Conservation (phyloP, 2,329 filamentous ascomycete species). For the Fusarium annulatum region DNA sequence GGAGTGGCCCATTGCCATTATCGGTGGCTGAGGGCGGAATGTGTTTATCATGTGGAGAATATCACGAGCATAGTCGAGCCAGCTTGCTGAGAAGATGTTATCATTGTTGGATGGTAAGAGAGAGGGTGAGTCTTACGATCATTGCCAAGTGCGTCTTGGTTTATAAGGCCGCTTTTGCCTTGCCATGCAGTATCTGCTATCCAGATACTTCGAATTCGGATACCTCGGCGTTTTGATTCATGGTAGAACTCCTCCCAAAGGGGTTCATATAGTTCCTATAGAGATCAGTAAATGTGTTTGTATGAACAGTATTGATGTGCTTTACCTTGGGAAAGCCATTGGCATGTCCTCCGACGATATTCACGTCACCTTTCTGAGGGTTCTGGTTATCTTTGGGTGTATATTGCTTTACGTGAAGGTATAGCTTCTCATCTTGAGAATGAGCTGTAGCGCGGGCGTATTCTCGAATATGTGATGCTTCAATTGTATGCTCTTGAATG, state of each 20-base stretch:
- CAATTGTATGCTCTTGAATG: conserved; percentile 78
- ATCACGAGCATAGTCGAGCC: conserved; percentile 88
- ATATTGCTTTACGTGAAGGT: conserved; percentile 88
- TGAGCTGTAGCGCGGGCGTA: conserved; percentile 78
- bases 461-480: conserved; percentile 83
- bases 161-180: conserved; percentile 81
- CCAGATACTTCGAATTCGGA: conserved; percentile 85
- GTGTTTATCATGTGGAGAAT: conserved; percentile 86
- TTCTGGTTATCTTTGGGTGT: conserved; percentile 76
- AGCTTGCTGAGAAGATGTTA: conserved; percentile 58
- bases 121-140: conserved; percentile 71
- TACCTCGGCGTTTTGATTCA: conserved; percentile 65
- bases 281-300: not conserved
- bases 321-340: conserved; percentile 91
- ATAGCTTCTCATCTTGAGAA: conserved; percentile 78
- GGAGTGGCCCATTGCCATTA: conserved; percentile 89
- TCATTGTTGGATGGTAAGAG: not conserved
- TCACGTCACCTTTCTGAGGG: conserved; percentile 80
- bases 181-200: conserved; percentile 91
- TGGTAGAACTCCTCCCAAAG: conserved; percentile 85
- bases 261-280: conserved; percentile 88
- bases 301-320: too few relatives aligned
- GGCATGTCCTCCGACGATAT: conserved; percentile 86
- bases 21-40: conserved; percentile 82
- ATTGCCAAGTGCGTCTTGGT: conserved; percentile 80